Conservation (phyloP, 192 early-diverging fungal genomes). For the Linnemannia hyalina region DNA sequence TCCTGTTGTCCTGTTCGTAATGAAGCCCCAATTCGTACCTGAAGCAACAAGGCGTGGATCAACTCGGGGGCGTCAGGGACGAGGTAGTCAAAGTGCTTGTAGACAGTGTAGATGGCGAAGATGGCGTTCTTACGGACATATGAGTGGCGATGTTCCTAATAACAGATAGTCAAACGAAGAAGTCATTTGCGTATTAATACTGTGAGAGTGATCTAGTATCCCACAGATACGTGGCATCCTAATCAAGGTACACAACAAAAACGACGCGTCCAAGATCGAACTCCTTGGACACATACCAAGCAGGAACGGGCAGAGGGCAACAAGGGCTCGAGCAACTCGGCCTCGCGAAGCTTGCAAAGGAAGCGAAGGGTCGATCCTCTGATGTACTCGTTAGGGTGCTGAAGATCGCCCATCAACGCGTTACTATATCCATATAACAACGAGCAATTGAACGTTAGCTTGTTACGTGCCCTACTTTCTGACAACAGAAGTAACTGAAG, state of each 20-base stretch:
- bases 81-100: constrained; percentile 89
- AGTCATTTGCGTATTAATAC: constrained; percentile 8
- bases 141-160: constrained; percentile 92
- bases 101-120: constrained; percentile 91
- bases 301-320: constrained; percentile 90
- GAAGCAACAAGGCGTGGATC: constrained; percentile 75
- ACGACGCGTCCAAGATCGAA: not conserved
- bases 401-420: constrained; percentile 93
- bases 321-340: constrained; percentile 95
- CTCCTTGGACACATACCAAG: constrained; percentile 66
- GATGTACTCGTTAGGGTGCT: constrained; percentile 99
- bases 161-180: not conserved
- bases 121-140: constrained; percentile 99
- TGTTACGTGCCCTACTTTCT: not conserved
- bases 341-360: constrained; percentile 95
- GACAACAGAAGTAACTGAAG: not conserved
- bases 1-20: not conserved
- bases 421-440: constrained; percentile 70
- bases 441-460: not conserved
- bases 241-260: not conserved
- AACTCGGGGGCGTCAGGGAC: constrained; percentile 97
- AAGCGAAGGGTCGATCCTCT: constrained; percentile 94
- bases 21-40: constrained; percentile 43
- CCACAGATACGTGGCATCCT: not conserved
- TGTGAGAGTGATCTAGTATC: not conserved